Evolutionary conservation across 2,329 filamentous ascomycete genomes (phyloP), one percentile per base, ranked within the genome.

Genomic region (Chrysoporthe austroafricana): DNA sequence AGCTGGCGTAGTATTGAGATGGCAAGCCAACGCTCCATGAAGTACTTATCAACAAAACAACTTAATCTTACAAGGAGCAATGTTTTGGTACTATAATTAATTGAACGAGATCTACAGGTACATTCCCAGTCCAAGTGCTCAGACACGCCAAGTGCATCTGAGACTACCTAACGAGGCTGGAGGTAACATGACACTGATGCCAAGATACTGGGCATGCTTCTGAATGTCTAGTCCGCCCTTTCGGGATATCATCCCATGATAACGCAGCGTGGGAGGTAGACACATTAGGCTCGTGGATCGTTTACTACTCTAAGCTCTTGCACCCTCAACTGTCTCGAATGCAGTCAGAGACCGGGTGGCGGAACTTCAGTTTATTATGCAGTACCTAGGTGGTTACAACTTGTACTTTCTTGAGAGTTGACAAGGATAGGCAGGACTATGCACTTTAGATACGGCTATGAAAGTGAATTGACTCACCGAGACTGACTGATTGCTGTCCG

Each of bases 201-300:
- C 67, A 69, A 69, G 67, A 69, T 64, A 67, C 64, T 63, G 34
- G 56, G 67, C 64, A 42, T 50, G 52, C 50, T 36, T 48, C 52
- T 36, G n/a, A 50, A 39, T 42, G 52, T 50, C 18, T 63, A 54
- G 5, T 32, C 18, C 18, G 39, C 3, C 39, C 32, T 34, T 18
- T 34, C 3, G 21, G 43, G 9, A 50, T 6, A 26, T 62, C 59
- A 44, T 68, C 63, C 52, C 66, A 59, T 66, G 32, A 42, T 65
- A 52, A 32, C 39, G 34, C 32, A 62, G n/a, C 26, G 14, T 18
- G 4, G 50, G 43, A 11, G 32, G 56, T 43, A 64, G 13, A n/a
- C 54, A 48, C 48, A n/a, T 56, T 36, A 14, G 58, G 42, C 42
- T 21, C 34, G 43, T 57, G 34, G 36, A 32, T 14, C 39, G n/a